Evolutionary conservation across 805 yeast species (phyloP).

Genomic region (Sporopachydermia quercuum): DNA sequence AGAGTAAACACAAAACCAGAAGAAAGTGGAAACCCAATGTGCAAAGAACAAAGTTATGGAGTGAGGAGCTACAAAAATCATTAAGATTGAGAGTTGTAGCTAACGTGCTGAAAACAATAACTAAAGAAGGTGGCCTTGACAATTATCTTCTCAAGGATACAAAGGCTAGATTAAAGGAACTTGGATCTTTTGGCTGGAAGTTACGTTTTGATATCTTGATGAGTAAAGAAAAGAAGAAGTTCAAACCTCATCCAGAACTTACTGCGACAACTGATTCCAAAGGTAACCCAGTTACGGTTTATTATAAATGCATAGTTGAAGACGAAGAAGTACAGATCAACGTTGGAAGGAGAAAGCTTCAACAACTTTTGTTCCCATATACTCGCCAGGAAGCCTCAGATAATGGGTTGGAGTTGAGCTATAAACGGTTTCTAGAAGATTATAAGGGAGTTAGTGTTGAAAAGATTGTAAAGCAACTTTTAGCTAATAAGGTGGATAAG

Average conservation of each 20-base stretch:
- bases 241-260: slow-evolving; percentile 23
- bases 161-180: slow-evolving; percentile 78
- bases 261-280: slow-evolving; percentile 19
- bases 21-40: slow-evolving; percentile 75
- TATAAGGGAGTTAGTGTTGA: slow-evolving; percentile 30
- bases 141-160: slow-evolving; percentile 76
- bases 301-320: slow-evolving; percentile 27
- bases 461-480: slow-evolving; percentile 34
- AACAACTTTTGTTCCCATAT: slow-evolving; percentile 30
- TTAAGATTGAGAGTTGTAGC: slow-evolving; percentile 55
- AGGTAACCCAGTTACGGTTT: slow-evolving; percentile 27
- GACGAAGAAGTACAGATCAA: slow-evolving; percentile 30
- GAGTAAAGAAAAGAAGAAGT: slow-evolving; percentile 24
- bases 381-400: slow-evolving; percentile 26
- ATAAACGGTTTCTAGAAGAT: slow-evolving; percentile 30
- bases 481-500: background rate
- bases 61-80: slow-evolving; percentile 51
- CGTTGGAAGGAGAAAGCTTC: slow-evolving; percentile 51
- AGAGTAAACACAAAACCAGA: slow-evolving; percentile 56
- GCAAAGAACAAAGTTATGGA: slow-evolving; percentile 63
- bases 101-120: slow-evolving; percentile 71
- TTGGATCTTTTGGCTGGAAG: slow-evolving; percentile 89
- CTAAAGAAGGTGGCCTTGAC: slow-evolving; percentile 92
- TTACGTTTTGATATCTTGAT: slow-evolving; percentile 61
- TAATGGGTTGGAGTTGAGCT: slow-evolving; percentile 22